These are phyloP conservation scores for Protomyces macrosporus DNA, from an alignment of 1,139 yeast species.

Conservation along the genomic window DNA sequence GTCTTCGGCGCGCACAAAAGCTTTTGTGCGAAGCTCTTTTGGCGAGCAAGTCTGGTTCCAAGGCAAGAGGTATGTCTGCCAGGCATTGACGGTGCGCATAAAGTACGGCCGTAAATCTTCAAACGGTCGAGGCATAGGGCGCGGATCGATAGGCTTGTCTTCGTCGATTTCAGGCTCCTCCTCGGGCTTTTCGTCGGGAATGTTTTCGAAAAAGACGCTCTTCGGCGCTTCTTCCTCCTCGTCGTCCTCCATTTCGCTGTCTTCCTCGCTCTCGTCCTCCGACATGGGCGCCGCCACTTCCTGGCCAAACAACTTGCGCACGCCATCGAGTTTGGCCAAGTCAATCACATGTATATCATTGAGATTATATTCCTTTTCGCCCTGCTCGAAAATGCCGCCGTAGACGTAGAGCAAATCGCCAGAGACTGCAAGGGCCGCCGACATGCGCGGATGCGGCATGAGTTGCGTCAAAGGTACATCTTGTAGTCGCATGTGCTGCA, in stretches of 20 bases:
- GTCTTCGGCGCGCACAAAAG: conserved; percentile 86
- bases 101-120: conserved; percentile 43
- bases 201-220: conserved; percentile 58
- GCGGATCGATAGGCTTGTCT: conserved; percentile 47
- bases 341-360: conserved; percentile 86
- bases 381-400: conserved; percentile 87
- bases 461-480: conserved; percentile 41
- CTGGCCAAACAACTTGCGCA: conserved; percentile 41
- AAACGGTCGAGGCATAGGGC: conserved; percentile 52
- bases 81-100: conserved; percentile 7
- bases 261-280: conserved; percentile 53
- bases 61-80: conserved; percentile 16
- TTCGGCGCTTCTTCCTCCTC: conserved; percentile 61
- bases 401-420: conserved; percentile 81
- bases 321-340: conserved; percentile 80
- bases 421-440: conserved; percentile 76
- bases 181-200: conserved; percentile 50
- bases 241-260: conserved; percentile 51
- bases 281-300: conserved; percentile 83
- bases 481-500: conserved; percentile 51
- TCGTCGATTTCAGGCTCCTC: conserved; percentile 47
- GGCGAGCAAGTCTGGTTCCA: conserved; percentile 12
- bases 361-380: conserved; percentile 74
- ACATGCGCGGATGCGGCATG: conserved; percentile 44
- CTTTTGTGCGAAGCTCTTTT: conserved; percentile 77